These are phyloP conservation scores for Trametes pubescens DNA, from an alignment of 1,284 basidiomycete species.

Conservation along the genomic window DNA sequence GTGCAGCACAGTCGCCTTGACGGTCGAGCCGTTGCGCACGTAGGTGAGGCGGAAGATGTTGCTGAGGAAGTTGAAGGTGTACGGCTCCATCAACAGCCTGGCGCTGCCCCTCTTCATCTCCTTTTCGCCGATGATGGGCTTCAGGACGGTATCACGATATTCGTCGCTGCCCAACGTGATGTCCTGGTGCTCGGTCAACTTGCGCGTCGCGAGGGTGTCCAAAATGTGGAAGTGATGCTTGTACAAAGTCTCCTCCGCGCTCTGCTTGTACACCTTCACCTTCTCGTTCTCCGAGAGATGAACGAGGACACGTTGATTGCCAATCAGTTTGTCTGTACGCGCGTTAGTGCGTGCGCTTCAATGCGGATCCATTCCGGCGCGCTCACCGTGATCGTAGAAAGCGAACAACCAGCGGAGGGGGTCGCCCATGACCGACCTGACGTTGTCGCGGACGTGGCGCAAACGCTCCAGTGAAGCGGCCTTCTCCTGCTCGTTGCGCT, in stretches of 20 bases:
- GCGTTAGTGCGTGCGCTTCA: neutral
- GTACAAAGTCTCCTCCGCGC: neutral
- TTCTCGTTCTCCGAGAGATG: neutral
- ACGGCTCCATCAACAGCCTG: neutral
- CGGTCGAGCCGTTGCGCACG: too few relatives aligned
- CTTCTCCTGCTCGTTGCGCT: conserved; percentile 1
- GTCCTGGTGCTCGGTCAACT: too few relatives aligned
- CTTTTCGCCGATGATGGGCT: too few relatives aligned
- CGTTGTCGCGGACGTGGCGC: neutral
- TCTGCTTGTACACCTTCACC: neutral
- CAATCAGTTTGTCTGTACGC: neutral
- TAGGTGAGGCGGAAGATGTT: too few relatives aligned
- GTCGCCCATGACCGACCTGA: too few relatives aligned
- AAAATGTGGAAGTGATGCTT: too few relatives aligned
- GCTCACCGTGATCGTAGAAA: too few relatives aligned
- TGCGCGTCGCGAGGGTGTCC: too few relatives aligned
- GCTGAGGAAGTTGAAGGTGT: neutral
- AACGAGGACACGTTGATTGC: neutral
- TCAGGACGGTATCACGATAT: too few relatives aligned
- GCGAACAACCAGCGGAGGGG: too few relatives aligned
- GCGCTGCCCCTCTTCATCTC: too few relatives aligned
- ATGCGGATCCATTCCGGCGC: neutral
- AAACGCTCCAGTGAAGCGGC: neutral
- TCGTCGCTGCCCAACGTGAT: too few relatives aligned
- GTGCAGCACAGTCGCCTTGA: neutral